A percentile compares a stretch with the other conserved stretches of the same genome.
Evolutionary conservation across 768 basidiomycete species (phyloP).

Genomic region (Hericium coralloides): DNA sequence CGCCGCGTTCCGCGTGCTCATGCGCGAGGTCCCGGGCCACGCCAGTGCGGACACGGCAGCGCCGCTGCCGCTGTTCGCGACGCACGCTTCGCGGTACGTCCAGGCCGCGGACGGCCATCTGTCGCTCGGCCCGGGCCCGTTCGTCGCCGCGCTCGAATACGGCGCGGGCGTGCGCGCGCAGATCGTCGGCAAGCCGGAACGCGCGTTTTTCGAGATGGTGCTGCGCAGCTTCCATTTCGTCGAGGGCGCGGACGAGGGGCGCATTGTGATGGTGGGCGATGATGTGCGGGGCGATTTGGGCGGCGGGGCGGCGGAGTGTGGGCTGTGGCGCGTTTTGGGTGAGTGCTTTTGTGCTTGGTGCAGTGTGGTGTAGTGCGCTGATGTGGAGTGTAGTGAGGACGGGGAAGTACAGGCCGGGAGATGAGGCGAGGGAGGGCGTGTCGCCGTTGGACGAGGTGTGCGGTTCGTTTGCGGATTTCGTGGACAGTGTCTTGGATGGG

Average conservation of each 20-base stretch:
- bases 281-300: slow-evolving; percentile 59
- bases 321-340: slow-evolving; percentile 59
- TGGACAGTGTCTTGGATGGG: slow-evolving; percentile 32
- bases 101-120: slow-evolving; percentile 35
- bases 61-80: slow-evolving; percentile 39
- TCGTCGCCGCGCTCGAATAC: slow-evolving; percentile 52
- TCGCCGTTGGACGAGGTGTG: slow-evolving; percentile 43
- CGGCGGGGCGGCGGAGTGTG: slow-evolving; percentile 48
- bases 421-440: slow-evolving; percentile 34
- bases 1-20: slow-evolving; percentile 56
- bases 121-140: slow-evolving; percentile 64
- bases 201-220: slow-evolving; percentile 49
- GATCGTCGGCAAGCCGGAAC: slow-evolving; percentile 57
- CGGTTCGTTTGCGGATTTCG: slow-evolving; percentile 45
- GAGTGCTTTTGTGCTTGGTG: slow-evolving; percentile 12
- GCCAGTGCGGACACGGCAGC: no score
- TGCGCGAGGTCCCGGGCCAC: slow-evolving; percentile 17
- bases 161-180: slow-evolving; percentile 40
- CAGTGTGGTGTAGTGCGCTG: slow-evolving; percentile 2
- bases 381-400: slow-evolving; percentile 41
- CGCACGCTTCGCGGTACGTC: slow-evolving; percentile 46
- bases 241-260: slow-evolving; percentile 14
- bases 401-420: slow-evolving; percentile 59
- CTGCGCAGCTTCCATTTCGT: slow-evolving; percentile 31
- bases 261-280: slow-evolving; percentile 51